A percentile compares a stretch with the other conserved stretches of the same genome.
phyloP scores from a whole-genome alignment of 208 protist species.

The Acanthamoeba lenticulata region DNA sequence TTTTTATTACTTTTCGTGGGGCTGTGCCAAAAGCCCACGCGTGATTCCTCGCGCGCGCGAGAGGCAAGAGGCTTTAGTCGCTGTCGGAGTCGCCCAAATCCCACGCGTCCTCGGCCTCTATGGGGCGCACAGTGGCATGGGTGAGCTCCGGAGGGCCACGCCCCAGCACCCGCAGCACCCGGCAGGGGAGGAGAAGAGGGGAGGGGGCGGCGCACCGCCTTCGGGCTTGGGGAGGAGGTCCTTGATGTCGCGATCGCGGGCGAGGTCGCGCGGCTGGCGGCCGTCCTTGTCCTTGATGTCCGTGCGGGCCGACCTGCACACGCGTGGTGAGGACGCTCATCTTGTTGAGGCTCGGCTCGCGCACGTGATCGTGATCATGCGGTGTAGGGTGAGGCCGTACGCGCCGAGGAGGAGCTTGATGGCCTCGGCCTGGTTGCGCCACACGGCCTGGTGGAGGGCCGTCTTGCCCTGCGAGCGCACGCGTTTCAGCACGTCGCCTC shows the following conservation, averaged over 20 bases:
- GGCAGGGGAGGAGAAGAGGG: no score
- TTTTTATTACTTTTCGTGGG: no score
- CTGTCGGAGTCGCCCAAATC: slow-evolving; percentile 22
- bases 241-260: slow-evolving; percentile 27
- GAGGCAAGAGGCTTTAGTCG: not conserved
- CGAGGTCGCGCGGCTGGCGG: not conserved
- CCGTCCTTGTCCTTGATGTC: slow-evolving; percentile 56
- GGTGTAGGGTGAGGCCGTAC: not conserved
- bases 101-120: slow-evolving; percentile 16
- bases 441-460: slow-evolving; percentile 29
- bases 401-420: slow-evolving; percentile 46
- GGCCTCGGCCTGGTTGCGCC: slow-evolving; percentile 21
- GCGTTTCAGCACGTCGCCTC: not conserved
- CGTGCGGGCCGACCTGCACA: not conserved
- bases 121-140: no score
- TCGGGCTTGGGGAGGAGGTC: slow-evolving; percentile 45
- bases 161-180: no score
- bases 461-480: not conserved
- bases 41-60: not conserved
- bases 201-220: not conserved
- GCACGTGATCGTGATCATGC: not conserved
- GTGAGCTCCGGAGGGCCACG: no score
- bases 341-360: not conserved
- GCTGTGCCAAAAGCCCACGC: no score
- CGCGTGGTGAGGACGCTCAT: no score